A percentile compares a stretch with the other conserved stretches of the same genome.
These are phyloP conservation scores for Neofusicoccum sp. DNA, from an alignment of 2,329 filamentous ascomycete species.

Conservation along the genomic window DNA sequence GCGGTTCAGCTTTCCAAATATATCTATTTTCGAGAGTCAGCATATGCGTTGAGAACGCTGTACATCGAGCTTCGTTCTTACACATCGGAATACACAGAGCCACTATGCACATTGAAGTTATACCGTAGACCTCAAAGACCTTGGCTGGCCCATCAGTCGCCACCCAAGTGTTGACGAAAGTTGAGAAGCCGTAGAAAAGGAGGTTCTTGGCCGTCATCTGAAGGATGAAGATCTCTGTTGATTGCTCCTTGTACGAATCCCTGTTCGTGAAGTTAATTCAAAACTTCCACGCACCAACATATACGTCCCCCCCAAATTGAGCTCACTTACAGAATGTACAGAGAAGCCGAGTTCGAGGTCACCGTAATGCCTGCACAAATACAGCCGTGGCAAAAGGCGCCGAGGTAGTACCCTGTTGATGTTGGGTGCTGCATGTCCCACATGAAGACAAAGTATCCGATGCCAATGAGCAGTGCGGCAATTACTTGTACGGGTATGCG, in stretches of 20 bases:
- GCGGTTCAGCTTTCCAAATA: conserved; percentile 25
- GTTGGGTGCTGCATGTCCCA: conserved; percentile 24
- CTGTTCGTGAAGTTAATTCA: conserved; percentile 16
- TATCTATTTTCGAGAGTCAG: too few species aligned
- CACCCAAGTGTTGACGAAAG: conserved; percentile 33
- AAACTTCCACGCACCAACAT: neutral
- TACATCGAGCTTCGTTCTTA: conserved; percentile 22
- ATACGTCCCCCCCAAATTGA: neutral
- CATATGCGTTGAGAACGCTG: neutral
- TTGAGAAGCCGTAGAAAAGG: conserved; percentile 35
- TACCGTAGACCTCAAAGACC: conserved; percentile 31
- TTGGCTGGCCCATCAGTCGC: conserved; percentile 26
- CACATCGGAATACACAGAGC: conserved; percentile 36
- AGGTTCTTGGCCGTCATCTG: conserved; percentile 40
- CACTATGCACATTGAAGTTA: conserved; percentile 29
- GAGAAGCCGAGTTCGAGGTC: conserved; percentile 27
- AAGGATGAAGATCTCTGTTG: conserved; percentile 34
- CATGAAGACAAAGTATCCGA: conserved; percentile 26
- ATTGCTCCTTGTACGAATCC: conserved; percentile 30
- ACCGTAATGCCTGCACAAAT: conserved; percentile 25
- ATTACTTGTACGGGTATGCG: conserved; percentile 25
- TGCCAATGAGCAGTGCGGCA: conserved; percentile 22
- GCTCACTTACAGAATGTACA: conserved; percentile 34
- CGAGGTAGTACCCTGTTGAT: conserved; percentile 19
- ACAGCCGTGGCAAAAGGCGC: conserved; percentile 25